Conservation (phyloP, 2,329 filamentous ascomycete species). For the Ceratocystis cubensis region DNA sequence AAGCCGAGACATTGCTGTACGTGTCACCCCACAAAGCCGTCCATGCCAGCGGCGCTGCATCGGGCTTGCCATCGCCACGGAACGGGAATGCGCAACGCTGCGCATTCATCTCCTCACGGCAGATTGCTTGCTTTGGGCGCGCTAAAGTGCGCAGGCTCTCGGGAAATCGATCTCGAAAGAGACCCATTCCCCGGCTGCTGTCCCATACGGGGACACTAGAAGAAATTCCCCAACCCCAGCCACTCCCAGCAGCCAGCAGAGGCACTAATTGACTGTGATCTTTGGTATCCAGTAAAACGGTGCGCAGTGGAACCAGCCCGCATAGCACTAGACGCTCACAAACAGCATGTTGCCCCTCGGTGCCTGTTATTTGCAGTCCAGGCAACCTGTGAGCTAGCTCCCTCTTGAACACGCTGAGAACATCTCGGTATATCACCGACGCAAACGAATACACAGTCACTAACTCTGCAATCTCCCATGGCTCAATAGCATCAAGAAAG, state of each 20-base stretch:
- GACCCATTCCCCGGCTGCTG: neutral
- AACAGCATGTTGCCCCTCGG: neutral
- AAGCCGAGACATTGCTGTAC: conserved; percentile 17
- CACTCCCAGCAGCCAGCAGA: conserved; percentile 3
- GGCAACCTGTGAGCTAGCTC: neutral
- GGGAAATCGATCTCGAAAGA: conserved; percentile 1
- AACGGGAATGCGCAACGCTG: conserved; percentile 15
- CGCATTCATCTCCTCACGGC: conserved; percentile 7
- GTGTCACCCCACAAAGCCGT: conserved; percentile 17
- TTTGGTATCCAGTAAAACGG: conserved; percentile 12
- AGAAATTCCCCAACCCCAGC: neutral
- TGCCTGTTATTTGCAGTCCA: neutral
- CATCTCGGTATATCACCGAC: conserved; percentile 12
- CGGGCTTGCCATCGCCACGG: conserved; percentile 9
- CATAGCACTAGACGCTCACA: conserved; percentile 13
- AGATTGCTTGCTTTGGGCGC: neutral
- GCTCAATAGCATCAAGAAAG: conserved; percentile 16
- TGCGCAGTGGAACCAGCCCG: conserved; percentile 13
- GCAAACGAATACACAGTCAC: conserved; percentile 17
- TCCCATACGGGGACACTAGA: neutral
- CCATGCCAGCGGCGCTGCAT: conserved; percentile 16
- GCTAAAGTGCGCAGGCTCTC: conserved; percentile 7
- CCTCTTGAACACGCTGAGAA: conserved; percentile 1
- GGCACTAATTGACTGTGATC: neutral
- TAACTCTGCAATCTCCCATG: conserved; percentile 19